Evolutionary conservation across 805 yeast species (phyloP).

Genomic region (Komagataella populi): DNA sequence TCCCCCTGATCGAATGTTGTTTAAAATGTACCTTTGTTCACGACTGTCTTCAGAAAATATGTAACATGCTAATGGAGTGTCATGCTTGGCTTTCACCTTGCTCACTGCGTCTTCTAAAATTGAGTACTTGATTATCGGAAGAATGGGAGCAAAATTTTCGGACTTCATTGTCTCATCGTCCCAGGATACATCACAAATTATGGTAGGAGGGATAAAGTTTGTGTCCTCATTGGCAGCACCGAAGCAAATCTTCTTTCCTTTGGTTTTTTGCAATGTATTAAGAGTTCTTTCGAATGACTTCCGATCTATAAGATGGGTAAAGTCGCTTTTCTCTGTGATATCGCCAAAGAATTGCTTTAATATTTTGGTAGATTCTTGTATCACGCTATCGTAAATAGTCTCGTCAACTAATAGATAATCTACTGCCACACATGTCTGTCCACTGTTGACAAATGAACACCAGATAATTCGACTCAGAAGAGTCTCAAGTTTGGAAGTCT

Average conservation of each 20-base stretch:
- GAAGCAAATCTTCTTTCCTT: conserved; percentile 38
- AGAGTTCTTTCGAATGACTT: conserved; percentile 35
- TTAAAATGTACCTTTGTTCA: conserved; percentile 35
- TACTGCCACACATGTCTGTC: conserved; percentile 86
- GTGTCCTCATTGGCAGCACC: conserved; percentile 22
- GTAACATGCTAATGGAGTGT: conserved; percentile 75
- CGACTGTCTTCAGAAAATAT: conserved; percentile 37
- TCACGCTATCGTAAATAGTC: conserved; percentile 36
- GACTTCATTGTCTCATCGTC: conserved; percentile 59
- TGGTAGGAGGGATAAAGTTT: conserved; percentile 57
- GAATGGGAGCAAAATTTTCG: conserved; percentile 77
- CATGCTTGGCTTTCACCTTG: conserved; percentile 33
- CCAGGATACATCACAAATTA: conserved; percentile 50
- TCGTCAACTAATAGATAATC: conserved; percentile 70
- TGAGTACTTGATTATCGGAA: conserved; percentile 54
- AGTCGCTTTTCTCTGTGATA: conserved; percentile 22
- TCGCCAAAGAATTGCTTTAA: conserved; percentile 31
- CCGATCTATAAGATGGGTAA: conserved; percentile 48
- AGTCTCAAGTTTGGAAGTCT: conserved; percentile 24
- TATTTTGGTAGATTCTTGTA: conserved; percentile 24
- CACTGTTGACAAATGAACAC: conserved; percentile 71
- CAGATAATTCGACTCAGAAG: conserved; percentile 53
- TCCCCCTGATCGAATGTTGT: conserved; percentile 58
- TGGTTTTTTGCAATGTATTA: conserved; percentile 27
- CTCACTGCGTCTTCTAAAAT: conserved; percentile 29